Evolutionary conservation across 2,329 filamentous ascomycete species (phyloP).

Genomic region (Plenodomus biglobosus): DNA sequence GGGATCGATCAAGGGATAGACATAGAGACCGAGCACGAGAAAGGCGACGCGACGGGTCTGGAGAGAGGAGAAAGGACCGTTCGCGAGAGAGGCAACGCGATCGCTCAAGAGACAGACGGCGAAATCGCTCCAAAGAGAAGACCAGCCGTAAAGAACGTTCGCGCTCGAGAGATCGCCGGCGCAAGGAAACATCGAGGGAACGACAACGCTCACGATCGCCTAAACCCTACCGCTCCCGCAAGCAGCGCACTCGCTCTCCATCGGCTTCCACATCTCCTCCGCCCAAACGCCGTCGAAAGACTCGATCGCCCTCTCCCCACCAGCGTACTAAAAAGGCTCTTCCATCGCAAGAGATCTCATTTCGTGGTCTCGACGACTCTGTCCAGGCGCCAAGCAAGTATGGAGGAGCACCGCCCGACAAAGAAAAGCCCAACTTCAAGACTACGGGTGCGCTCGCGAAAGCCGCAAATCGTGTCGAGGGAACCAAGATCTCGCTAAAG

Average conservation of each 20-base stretch:
- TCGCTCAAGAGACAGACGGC: constrained; percentile 10
- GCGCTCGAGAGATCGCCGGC: constrained; percentile 19
- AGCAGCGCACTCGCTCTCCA: constrained; percentile 28
- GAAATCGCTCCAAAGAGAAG: constrained; percentile 18
- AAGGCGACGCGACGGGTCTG: constrained; percentile 13
- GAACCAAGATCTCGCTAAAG: constrained; percentile 79
- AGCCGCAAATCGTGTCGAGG: constrained; percentile 80
- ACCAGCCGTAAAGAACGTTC: constrained; percentile 17
- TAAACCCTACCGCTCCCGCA: constrained; percentile 25
- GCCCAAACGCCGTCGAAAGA: constrained; percentile 41
- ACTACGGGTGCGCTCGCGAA: constrained; percentile 81
- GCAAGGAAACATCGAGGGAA: constrained; percentile 15
- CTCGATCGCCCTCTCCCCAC: constrained; percentile 49
- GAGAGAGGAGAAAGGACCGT: constrained; percentile 20
- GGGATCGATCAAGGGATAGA: constrained; percentile 19
- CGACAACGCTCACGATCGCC: constrained; percentile 29
- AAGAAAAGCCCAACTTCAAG: constrained; percentile 86
- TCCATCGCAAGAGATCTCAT: constrained; percentile 52
- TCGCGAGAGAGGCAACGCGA: constrained; percentile 17
- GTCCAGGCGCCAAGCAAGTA: constrained; percentile 33
- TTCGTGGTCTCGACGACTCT: constrained; percentile 41
- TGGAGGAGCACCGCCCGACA: constrained; percentile 53
- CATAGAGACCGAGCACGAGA: constrained; percentile 21
- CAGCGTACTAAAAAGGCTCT: constrained; percentile 48
- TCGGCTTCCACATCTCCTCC: constrained; percentile 30